A percentile compares a stretch with the other conserved stretches of the same genome.
These are phyloP conservation scores for Coniella lustricola DNA, from an alignment of 2,329 filamentous ascomycete species.

Conservation along the genomic window DNA sequence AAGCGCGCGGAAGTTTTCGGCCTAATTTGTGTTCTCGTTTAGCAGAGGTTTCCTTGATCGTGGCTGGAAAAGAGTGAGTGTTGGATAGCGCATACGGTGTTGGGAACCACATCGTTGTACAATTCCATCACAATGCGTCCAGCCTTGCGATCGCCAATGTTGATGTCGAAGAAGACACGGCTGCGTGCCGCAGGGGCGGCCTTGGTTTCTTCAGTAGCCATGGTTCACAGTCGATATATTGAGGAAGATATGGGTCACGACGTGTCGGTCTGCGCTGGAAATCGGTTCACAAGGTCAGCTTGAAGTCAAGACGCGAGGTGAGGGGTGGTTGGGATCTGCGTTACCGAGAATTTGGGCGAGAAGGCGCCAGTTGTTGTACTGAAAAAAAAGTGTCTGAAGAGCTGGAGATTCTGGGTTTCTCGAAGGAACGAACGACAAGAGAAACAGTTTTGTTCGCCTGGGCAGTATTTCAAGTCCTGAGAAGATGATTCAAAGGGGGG, in stretches of 20 bases:
- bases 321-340: too few species aligned
- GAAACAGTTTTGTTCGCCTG: too few species aligned
- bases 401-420: too few species aligned
- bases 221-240: constrained; percentile 21
- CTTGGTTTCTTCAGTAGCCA: constrained; percentile 34
- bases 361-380: too few species aligned
- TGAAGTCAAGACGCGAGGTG: not conserved
- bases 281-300: not conserved
- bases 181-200: constrained; percentile 48
- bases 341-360: too few species aligned
- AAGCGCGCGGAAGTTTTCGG: constrained; percentile 90
- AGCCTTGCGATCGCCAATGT: constrained; percentile 64
- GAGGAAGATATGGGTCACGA: not conserved
- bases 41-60: not conserved
- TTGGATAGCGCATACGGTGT: constrained; percentile 51
- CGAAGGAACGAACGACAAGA: too few species aligned
- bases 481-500: not conserved
- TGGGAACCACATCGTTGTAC: constrained; percentile 70
- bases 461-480: not conserved
- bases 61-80: not conserved
- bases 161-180: constrained; percentile 90
- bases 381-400: too few species aligned
- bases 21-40: constrained; percentile 24
- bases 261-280: not conserved
- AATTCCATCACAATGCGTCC: constrained; percentile 86